phyloP scores from a whole-genome alignment of 1,139 yeast genomes.

The Geotrichum candidum region DNA sequence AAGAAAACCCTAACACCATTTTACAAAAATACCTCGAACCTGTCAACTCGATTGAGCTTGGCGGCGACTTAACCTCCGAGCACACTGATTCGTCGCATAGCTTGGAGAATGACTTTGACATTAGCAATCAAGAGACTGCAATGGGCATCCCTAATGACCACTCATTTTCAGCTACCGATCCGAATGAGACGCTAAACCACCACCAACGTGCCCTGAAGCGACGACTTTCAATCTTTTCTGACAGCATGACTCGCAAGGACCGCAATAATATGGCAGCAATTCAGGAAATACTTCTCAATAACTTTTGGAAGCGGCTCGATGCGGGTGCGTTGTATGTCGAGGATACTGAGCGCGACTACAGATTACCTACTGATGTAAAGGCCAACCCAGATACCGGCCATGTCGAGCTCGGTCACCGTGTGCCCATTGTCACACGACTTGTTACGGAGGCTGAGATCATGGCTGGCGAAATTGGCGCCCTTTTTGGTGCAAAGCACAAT shows the following conservation, averaged over 20 bases:
- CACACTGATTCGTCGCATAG: neutral
- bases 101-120: neutral
- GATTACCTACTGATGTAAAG: neutral
- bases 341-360: neutral
- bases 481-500: slow-evolving; percentile 13
- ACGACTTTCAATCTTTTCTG: slow-evolving; percentile 4
- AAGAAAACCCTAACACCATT: neutral
- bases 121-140: neutral
- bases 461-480: slow-evolving; percentile 18
- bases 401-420: neutral
- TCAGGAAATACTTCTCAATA: slow-evolving; percentile 5
- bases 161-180: neutral
- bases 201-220: neutral
- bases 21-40: neutral
- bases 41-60: slow-evolving; percentile 4
- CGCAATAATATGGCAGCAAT: slow-evolving; percentile 5
- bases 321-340: slow-evolving; percentile 11
- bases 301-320: slow-evolving; percentile 17
- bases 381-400: neutral
- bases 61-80: slow-evolving; percentile 2
- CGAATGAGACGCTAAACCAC: neutral
- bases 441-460: slow-evolving; percentile 17
- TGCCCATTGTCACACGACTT: neutral
- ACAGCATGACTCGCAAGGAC: slow-evolving; percentile 3
- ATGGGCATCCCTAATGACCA: neutral